Percentiles rank a stretch among this genome's conserved stretches.
Conservation (phyloP, 2,329 filamentous ascomycete species). For the Neocatenulostroma microsporum region DNA sequence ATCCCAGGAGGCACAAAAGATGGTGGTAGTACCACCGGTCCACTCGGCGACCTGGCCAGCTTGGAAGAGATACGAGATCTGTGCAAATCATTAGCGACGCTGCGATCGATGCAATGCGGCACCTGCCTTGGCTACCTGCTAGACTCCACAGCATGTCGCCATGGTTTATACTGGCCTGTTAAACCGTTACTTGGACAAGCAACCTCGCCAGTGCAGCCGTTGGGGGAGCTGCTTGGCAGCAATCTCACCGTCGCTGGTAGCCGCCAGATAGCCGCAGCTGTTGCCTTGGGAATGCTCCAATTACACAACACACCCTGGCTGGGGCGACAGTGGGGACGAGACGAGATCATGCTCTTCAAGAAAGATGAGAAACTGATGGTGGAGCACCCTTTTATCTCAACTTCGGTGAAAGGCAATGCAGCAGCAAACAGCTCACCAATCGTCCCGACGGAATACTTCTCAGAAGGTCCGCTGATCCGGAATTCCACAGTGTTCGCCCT, state of each 20-base stretch:
- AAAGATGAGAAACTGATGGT: slow-evolving; percentile 8
- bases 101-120: slow-evolving; percentile 5
- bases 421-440: too few species aligned
- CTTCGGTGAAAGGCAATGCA: too few species aligned
- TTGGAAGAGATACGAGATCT: too few species aligned
- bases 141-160: slow-evolving; percentile 6
- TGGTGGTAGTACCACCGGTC: too few species aligned
- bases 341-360: slow-evolving; percentile 10
- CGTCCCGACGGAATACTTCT: too few species aligned
- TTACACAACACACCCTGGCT: slow-evolving; percentile 14
- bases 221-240: neutral
- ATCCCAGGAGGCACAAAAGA: too few species aligned
- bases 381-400: slow-evolving; percentile 15
- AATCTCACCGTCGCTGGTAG: slow-evolving; percentile 3
- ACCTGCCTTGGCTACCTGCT: slow-evolving; percentile 9
- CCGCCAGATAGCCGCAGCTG: slow-evolving; percentile 7
- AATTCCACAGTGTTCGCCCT: slow-evolving; percentile 29
- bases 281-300: slow-evolving; percentile 10
- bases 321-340: slow-evolving; percentile 5
- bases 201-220: neutral
- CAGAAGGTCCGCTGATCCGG: slow-evolving; percentile 15
- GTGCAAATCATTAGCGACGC: slow-evolving; percentile 4
- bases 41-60: too few species aligned
- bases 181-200: slow-evolving; percentile 5
- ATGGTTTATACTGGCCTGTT: slow-evolving; percentile 10